phyloP scores from a whole-genome alignment of 2,329 filamentous ascomycete genomes.

The Penicillium decumbens region DNA sequence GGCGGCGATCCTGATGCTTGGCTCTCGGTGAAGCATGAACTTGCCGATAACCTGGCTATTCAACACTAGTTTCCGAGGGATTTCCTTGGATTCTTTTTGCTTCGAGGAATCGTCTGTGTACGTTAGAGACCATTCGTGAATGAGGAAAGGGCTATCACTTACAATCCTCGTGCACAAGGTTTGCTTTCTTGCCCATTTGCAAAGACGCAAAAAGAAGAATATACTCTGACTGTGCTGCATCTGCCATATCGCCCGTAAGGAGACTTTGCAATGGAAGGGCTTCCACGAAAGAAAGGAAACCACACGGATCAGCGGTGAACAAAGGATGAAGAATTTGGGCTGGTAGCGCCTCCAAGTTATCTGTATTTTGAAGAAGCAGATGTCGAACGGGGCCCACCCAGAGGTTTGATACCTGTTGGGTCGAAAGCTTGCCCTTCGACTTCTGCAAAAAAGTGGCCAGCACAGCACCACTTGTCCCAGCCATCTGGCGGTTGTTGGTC shows the following conservation, averaged over 20 bases:
- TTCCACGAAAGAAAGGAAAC: constrained; percentile 50
- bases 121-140: constrained; percentile 9
- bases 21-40: constrained; percentile 48
- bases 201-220: constrained; percentile 63
- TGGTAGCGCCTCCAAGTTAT: constrained; percentile 34
- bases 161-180: constrained; percentile 65
- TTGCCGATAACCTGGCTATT: constrained; percentile 35
- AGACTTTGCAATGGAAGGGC: constrained; percentile 52
- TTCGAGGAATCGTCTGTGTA: constrained; percentile 29
- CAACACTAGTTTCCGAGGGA: constrained; percentile 26
- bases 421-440: constrained; percentile 16
- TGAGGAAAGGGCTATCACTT: constrained; percentile 22
- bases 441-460: constrained; percentile 31
- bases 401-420: constrained; percentile 20
- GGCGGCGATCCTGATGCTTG: constrained; percentile 70
- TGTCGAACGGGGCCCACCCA: constrained; percentile 39
- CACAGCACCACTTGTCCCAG: constrained; percentile 27
- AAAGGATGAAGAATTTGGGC: constrained; percentile 36
- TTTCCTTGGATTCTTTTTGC: constrained; percentile 6
- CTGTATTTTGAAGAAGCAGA: constrained; percentile 35
- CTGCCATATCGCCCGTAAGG: constrained; percentile 44
- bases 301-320: constrained; percentile 31
- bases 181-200: constrained; percentile 65
- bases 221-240: constrained; percentile 51
- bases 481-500: constrained; percentile 28